A percentile compares a stretch with the other conserved stretches of the same genome.
Evolutionary conservation across 2,329 filamentous ascomycete genomes (phyloP).

Genomic region (Cryoendolithus antarcticus): DNA sequence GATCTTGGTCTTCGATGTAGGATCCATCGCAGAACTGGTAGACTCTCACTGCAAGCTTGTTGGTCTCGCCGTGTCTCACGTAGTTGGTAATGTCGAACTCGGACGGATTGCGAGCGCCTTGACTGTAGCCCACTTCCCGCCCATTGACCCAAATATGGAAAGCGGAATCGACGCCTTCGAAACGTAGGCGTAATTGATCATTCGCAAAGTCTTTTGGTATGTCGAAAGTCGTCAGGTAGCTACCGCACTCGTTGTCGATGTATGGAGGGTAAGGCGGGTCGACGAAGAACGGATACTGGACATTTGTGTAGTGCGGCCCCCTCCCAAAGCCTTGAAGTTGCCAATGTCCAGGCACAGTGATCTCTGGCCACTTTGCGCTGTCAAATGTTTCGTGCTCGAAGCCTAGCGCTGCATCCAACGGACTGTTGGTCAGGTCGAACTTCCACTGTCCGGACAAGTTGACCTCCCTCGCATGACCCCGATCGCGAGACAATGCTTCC

Average conservation of each 20-base stretch:
- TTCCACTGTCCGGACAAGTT: constrained; percentile 3
- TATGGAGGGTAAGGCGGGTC: constrained; percentile 48
- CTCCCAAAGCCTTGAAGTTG: constrained; percentile 56
- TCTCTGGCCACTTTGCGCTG: constrained; percentile 33
- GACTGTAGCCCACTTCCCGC: constrained; percentile 49
- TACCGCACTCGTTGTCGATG: constrained; percentile 50
- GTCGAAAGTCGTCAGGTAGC: constrained; percentile 43
- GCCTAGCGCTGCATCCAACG: constrained; percentile 1
- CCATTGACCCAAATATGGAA: constrained; percentile 59
- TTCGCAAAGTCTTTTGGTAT: constrained; percentile 38
- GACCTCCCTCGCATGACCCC: constrained; percentile 2
- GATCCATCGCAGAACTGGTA: constrained; percentile 58
- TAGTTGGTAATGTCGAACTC: constrained; percentile 53
- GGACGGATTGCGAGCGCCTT: constrained; percentile 54
- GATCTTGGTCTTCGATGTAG: constrained; percentile 51
- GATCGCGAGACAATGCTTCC: constrained; percentile 2
- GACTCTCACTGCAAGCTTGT: constrained; percentile 48
- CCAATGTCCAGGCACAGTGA: constrained; percentile 55
- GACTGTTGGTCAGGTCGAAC: constrained; percentile 1
- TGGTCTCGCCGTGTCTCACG: constrained; percentile 34
- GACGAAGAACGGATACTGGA: constrained; percentile 52
- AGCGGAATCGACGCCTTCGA: constrained; percentile 58
- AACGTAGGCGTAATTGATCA: constrained; percentile 47
- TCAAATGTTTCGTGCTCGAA: constrained; percentile 2
- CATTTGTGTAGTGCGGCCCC: constrained; percentile 54